Conservation (phyloP, 257 asterid genomes). For the Solanum etuberosum region DNA sequence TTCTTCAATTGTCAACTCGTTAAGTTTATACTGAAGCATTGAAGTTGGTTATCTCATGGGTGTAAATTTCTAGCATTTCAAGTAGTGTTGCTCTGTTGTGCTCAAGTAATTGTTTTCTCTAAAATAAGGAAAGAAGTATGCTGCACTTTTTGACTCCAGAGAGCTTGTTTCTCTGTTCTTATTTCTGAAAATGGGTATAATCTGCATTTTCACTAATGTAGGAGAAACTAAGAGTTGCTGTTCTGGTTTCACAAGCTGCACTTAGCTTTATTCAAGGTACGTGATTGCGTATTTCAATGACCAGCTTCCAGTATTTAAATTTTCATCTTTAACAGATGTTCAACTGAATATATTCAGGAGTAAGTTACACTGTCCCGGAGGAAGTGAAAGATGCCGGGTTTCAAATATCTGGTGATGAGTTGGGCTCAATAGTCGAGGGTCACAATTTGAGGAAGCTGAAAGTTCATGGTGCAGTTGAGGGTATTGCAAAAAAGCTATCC, state of each 20-base stretch:
- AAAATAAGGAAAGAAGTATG: not conserved
- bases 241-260: slow-evolving; percentile 85
- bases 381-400: slow-evolving; percentile 63
- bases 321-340: not conserved
- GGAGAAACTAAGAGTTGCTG: slow-evolving; percentile 88
- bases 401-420: slow-evolving; percentile 60
- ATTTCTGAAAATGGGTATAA: not conserved
- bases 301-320: not conserved
- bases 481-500: slow-evolving; percentile 48
- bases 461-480: slow-evolving; percentile 68
- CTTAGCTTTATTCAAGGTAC: slow-evolving; percentile 73
- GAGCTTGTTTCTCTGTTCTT: not conserved
- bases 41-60: not conserved
- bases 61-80: not conserved
- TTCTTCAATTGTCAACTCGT: not conserved
- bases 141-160: not conserved
- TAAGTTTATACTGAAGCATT: not conserved
- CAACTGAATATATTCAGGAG: slow-evolving; percentile 34
- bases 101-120: not conserved
- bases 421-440: slow-evolving; percentile 69
- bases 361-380: slow-evolving; percentile 57
- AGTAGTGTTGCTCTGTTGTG: not conserved
- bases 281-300: not conserved
- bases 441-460: slow-evolving; percentile 54
- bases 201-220: slow-evolving; percentile 18